Evolutionary conservation across 352 stramenopile species (phyloP), one percentile per base, ranked within the genome.

Genomic region (Ophiocytium majus): DNA sequence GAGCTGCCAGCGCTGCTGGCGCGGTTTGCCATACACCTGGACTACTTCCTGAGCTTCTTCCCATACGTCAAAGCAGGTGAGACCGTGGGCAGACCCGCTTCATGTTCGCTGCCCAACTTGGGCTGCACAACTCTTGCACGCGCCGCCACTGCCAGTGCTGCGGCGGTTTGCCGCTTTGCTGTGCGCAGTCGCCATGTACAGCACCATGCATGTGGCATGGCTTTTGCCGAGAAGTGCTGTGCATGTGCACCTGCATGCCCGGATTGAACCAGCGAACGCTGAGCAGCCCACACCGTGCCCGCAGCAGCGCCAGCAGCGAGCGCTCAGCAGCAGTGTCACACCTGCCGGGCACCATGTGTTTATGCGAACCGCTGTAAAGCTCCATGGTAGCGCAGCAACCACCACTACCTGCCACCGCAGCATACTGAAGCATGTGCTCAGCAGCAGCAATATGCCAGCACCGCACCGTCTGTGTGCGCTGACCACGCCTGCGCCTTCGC

Each of bases 1-100:
- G 36, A 34, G n/a, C 79, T 34, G 50, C 74, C 75, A 0, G 33
- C 57, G 9, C 31, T 76, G 19, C 33, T 76, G 14, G 10, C 34
- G 1, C 85, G 81, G 76, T 88, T 81, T 63, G 84, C 63, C 49
- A 79, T 79, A 33, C 84, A 88, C 50, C 49, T 88, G 0, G 83
- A 85, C 66, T 76, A 88, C 19, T 88, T 88, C 76, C 50, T 85
- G 0, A 82, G 84, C 19, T 88, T 82, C 50, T 88, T 88, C 66
- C 84, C 84, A 23, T 76, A 83, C 81, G 35, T 78, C 5, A 78
- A 78, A 78, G 66, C 66, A 78, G 66, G 66, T 78, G 66, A 35
- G 35, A 14, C 66, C 14, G 43, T 14, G 14, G 43, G 43, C 14
- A 57, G 5, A 57, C 5, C 14, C 43, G n/a, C 43, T 57, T 57